phyloP scores from a whole-genome alignment of 2,329 filamentous ascomycete genomes.

The Basipetospora chlamydospora region DNA sequence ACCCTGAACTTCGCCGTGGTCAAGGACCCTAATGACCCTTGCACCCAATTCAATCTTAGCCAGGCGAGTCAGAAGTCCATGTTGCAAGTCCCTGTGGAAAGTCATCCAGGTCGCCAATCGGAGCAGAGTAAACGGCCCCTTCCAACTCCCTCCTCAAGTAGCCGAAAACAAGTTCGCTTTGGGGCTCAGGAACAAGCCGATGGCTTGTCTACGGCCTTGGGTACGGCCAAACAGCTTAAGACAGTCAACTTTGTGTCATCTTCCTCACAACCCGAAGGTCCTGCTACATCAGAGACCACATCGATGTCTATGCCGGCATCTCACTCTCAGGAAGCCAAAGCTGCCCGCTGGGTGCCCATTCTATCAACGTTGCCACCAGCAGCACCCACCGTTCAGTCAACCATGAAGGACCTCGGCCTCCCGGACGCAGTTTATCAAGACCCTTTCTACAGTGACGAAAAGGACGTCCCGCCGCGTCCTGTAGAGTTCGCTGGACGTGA shows the following conservation, averaged over 20 bases:
- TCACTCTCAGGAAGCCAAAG: too few relatives aligned
- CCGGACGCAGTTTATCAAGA: slow-evolving; percentile 69
- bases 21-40: slow-evolving; percentile 57
- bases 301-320: too few relatives aligned
- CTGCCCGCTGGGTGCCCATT: neutral
- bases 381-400: slow-evolving; percentile 4
- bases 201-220: neutral
- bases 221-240: neutral
- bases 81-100: too few relatives aligned
- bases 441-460: slow-evolving; percentile 71
- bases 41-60: slow-evolving; percentile 49
- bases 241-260: too few relatives aligned
- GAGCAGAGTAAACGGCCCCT: too few relatives aligned
- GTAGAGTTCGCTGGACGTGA: slow-evolving; percentile 81
- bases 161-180: neutral
- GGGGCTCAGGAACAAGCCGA: neutral
- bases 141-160: neutral
- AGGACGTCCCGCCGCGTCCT: slow-evolving; percentile 61
- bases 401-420: slow-evolving; percentile 17
- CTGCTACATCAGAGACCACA: slow-evolving; percentile 1
- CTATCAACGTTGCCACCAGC: slow-evolving; percentile 1
- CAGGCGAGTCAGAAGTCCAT: slow-evolving; percentile 37
- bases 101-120: too few relatives aligned
- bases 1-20: slow-evolving; percentile 56
- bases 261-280: neutral